A percentile compares a stretch with the other conserved stretches of the same genome.
phyloP scores from a whole-genome alignment of 202 grass and related monocot genomes.

The Panicum hallii region DNA sequence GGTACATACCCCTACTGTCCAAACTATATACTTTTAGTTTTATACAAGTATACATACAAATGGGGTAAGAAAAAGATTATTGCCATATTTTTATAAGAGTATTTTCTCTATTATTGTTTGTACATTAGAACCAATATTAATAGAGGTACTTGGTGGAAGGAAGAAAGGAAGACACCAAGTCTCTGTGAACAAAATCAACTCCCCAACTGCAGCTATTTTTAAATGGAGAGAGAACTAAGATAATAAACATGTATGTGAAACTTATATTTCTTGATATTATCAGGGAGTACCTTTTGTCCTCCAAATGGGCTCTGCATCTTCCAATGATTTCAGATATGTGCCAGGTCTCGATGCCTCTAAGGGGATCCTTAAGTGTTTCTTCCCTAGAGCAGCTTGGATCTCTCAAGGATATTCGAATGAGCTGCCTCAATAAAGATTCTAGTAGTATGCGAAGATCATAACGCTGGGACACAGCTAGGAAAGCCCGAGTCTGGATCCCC shows the following conservation, averaged over 20 bases:
- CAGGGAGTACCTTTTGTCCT: neutral
- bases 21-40: neutral
- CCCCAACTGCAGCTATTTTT: neutral
- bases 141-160: neutral
- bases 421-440: neutral
- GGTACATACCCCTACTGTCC: neutral
- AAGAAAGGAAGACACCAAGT: neutral
- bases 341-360: neutral
- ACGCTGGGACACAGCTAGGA: neutral
- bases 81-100: neutral
- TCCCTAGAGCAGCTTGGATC: neutral
- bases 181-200: neutral
- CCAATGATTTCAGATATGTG: neutral
- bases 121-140: neutral
- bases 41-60: neutral
- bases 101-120: neutral
- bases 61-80: neutral
- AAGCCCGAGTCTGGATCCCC: conserved; percentile 13
- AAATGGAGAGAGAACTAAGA: neutral
- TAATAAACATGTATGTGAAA: neutral
- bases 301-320: neutral
- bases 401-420: neutral
- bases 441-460: neutral
- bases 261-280: neutral
- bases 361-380: neutral